Conservation (phyloP, 176 grass and related monocot genomes). For the Bolboschoenus planiculmis region DNA sequence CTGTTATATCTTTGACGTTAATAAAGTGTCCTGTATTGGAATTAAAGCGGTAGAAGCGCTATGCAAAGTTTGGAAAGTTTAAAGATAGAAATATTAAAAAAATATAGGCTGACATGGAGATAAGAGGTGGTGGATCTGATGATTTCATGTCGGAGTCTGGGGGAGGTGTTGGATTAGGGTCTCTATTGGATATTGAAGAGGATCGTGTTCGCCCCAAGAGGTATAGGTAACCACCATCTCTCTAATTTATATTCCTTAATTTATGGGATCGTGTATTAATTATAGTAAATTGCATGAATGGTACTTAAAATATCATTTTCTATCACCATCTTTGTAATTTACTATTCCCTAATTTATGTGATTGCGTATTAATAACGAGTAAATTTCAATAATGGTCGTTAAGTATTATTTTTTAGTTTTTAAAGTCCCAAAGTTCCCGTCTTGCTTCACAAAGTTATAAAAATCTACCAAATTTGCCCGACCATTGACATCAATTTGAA, state of each 20-base stretch:
- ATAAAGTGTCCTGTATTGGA: background rate
- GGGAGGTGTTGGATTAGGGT: slow-evolving; percentile 30
- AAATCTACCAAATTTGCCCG: background rate
- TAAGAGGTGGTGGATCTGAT: slow-evolving; percentile 52
- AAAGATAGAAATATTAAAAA: background rate
- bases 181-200: slow-evolving; percentile 97
- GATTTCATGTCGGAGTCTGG: slow-evolving; percentile 83
- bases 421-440: background rate
- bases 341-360: background rate
- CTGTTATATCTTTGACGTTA: background rate
- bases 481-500: background rate
- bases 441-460: background rate
- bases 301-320: background rate
- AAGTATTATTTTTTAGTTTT: background rate
- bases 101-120: slow-evolving; percentile 79
- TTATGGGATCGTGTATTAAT: slow-evolving; percentile 5
- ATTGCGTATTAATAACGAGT: background rate
- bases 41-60: background rate
- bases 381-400: background rate
- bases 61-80: background rate
- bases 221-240: slow-evolving; percentile 35
- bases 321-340: background rate
- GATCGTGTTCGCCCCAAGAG: slow-evolving; percentile 93
- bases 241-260: background rate
- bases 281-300: background rate